Conservation (phyloP, 805 yeast genomes). For the Myxozyma mucilagina region DNA sequence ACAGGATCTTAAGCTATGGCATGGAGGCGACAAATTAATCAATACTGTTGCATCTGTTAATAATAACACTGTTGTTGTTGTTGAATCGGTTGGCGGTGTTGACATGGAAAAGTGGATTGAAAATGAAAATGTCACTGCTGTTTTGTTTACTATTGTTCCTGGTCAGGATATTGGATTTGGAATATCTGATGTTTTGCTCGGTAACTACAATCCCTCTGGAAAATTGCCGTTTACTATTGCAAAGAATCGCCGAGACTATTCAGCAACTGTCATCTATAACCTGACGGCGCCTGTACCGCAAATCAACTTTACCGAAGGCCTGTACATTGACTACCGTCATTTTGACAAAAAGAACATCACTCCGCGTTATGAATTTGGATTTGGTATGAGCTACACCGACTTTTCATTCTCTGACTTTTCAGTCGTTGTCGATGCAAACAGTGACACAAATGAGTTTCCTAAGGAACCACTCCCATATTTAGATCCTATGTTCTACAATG, state of each 20-base stretch:
- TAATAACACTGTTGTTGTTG: conserved; percentile 57
- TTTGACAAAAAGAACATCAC: conserved; percentile 57
- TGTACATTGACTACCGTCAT: conserved; percentile 56
- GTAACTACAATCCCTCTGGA: conserved; percentile 64
- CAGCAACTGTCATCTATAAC: conserved; percentile 40
- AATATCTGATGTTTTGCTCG: conserved; percentile 58
- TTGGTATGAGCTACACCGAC: conserved; percentile 57
- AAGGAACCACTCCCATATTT: conserved; percentile 4
- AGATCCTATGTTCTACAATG: not conserved
- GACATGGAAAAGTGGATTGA: conserved; percentile 58
- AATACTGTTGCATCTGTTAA: conserved; percentile 51
- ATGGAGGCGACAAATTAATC: conserved; percentile 57
- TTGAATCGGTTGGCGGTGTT: conserved; percentile 63
- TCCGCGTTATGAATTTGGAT: conserved; percentile 64
- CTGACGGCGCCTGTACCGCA: conserved; percentile 43
- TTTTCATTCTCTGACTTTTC: conserved; percentile 43
- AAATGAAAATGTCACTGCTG: conserved; percentile 58
- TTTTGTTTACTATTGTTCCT: conserved; percentile 55
- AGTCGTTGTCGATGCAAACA: conserved; percentile 47
- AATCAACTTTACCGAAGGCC: conserved; percentile 45
- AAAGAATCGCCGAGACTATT: conserved; percentile 50
- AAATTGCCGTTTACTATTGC: conserved; percentile 65
- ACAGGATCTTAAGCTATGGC: conserved; percentile 56
- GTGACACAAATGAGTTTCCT: conserved; percentile 42
- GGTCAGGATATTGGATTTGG: conserved; percentile 61